phyloP scores from a whole-genome alignment of 2,329 filamentous ascomycete species.

The Colletotrichum sp. region DNA sequence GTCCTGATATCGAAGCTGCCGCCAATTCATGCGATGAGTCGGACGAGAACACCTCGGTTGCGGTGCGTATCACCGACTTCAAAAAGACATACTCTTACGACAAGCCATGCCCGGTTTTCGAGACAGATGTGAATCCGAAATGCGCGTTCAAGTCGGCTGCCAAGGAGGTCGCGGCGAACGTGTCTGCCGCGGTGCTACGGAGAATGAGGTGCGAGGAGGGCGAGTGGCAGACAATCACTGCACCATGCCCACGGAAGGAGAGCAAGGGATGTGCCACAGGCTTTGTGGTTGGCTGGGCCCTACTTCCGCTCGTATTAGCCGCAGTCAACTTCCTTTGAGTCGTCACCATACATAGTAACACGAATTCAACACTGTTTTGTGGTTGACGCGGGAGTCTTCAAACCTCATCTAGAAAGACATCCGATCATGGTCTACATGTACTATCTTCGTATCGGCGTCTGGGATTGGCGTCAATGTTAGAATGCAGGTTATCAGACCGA shows the following conservation, averaged over 20 bases:
- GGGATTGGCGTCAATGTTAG: neutral
- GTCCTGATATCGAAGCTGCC: neutral
- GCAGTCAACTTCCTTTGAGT: neutral
- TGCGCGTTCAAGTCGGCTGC: neutral
- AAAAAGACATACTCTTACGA: neutral
- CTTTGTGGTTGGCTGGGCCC: neutral
- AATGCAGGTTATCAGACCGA: neutral
- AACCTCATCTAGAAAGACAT: neutral
- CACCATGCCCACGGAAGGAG: neutral
- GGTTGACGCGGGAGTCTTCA: neutral
- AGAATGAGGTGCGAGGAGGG: neutral
- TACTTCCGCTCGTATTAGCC: neutral
- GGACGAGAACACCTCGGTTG: neutral
- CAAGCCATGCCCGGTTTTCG: neutral
- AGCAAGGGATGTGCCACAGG: neutral
- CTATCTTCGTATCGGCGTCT: neutral
- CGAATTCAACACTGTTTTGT: neutral
- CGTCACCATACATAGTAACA: neutral
- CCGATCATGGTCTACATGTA: neutral
- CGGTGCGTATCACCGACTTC: neutral
- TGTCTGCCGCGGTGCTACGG: neutral
- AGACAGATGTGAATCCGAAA: neutral
- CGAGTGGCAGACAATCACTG: neutral
- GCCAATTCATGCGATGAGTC: neutral
- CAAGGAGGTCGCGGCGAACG: neutral